Evolutionary conservation across 1,139 yeast genomes (phyloP).

Genomic region (Candida sp.): DNA sequence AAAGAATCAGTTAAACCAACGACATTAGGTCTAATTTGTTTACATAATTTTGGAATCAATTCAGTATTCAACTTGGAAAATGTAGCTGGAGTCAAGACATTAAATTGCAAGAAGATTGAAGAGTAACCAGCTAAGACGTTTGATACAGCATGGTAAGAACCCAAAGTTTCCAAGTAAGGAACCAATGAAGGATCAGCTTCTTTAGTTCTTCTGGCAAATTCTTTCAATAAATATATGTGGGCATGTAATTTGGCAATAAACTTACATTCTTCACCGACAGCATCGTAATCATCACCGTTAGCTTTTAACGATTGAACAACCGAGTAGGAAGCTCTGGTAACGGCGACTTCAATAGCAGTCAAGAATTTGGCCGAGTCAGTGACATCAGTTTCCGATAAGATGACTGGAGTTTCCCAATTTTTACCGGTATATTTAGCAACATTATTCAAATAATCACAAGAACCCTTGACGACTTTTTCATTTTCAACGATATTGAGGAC

Average conservation of each 20-base stretch:
- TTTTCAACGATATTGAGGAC: slow-evolving; percentile 31
- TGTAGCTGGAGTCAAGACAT: slow-evolving; percentile 38
- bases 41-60: slow-evolving; percentile 43
- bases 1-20: slow-evolving; percentile 89
- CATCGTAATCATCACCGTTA: slow-evolving; percentile 49
- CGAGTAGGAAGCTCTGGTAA: slow-evolving; percentile 45
- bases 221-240: slow-evolving; percentile 50
- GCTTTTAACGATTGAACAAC: slow-evolving; percentile 41
- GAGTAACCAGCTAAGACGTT: slow-evolving; percentile 71
- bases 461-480: slow-evolving; percentile 33
- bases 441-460: slow-evolving; percentile 43
- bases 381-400: slow-evolving; percentile 28
- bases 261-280: slow-evolving; percentile 53
- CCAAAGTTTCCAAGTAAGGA: slow-evolving; percentile 29
- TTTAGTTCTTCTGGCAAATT: slow-evolving; percentile 32
- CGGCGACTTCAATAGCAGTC: slow-evolving; percentile 38
- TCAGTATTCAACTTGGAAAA: slow-evolving; percentile 42
- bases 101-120: slow-evolving; percentile 69
- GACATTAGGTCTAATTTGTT: slow-evolving; percentile 62
- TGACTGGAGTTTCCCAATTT: slow-evolving; percentile 8
- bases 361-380: slow-evolving; percentile 23
- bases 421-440: slow-evolving; percentile 23
- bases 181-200: slow-evolving; percentile 17
- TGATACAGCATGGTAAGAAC: slow-evolving; percentile 59
- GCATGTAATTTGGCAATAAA: slow-evolving; percentile 59